phyloP scores from a whole-genome alignment of 2,329 filamentous ascomycete genomes.

The Metarhizium anisopliae region DNA sequence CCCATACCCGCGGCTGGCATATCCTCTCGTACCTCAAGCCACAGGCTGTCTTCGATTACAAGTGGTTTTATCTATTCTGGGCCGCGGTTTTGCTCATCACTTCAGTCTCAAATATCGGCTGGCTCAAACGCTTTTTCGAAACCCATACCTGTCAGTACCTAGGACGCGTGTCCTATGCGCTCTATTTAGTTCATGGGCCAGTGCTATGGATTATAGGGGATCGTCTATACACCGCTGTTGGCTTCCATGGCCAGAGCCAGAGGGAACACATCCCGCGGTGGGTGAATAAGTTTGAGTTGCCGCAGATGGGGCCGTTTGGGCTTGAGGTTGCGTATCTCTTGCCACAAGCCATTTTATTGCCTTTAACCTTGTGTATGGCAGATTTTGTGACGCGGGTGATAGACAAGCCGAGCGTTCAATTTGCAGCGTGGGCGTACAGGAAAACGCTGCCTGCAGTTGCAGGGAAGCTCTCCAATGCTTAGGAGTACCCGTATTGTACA shows the following conservation, averaged over 20 bases:
- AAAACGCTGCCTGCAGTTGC: too few relatives aligned
- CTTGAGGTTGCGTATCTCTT: slow-evolving; percentile 51
- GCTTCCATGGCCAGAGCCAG: slow-evolving; percentile 42
- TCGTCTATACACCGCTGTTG: slow-evolving; percentile 52
- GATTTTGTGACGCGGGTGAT: slow-evolving; percentile 46
- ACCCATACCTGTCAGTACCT: slow-evolving; percentile 50
- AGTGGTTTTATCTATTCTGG: slow-evolving; percentile 61
- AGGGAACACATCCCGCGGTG: slow-evolving; percentile 42
- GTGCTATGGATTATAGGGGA: slow-evolving; percentile 52
- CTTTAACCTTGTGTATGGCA: slow-evolving; percentile 47
- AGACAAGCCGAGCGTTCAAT: slow-evolving; percentile 53
- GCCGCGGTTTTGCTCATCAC: slow-evolving; percentile 48
- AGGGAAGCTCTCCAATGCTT: too few relatives aligned
- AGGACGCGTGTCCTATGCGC: slow-evolving; percentile 50
- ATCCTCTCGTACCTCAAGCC: slow-evolving; percentile 53
- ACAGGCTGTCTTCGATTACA: slow-evolving; percentile 55
- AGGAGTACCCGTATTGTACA: too few relatives aligned
- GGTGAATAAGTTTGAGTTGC: slow-evolving; percentile 46
- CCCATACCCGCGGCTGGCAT: slow-evolving; percentile 50
- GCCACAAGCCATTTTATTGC: slow-evolving; percentile 51
- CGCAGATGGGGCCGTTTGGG: slow-evolving; percentile 47
- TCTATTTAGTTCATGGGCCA: slow-evolving; percentile 58
- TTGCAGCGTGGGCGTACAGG: slow-evolving; percentile 15
- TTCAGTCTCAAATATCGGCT: slow-evolving; percentile 44
- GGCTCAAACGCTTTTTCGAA: slow-evolving; percentile 52